Evolutionary conservation across 176 grass and related monocot genomes (phyloP).

Genomic region (Puccinellia tenuiflora): DNA sequence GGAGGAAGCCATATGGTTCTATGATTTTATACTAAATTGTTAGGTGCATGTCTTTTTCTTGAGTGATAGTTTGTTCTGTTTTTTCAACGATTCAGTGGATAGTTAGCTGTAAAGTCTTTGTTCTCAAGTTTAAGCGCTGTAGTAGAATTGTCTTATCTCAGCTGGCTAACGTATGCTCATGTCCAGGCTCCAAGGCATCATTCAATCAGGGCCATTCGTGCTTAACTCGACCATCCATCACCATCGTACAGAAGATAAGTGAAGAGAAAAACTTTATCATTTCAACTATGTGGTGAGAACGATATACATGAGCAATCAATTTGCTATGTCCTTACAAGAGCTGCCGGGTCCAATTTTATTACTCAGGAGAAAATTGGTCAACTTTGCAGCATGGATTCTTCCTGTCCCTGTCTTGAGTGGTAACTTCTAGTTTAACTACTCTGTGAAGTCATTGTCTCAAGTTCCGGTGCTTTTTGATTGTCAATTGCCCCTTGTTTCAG

Average conservation of each 20-base stretch:
- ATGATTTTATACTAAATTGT: neutral
- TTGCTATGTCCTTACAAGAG: neutral
- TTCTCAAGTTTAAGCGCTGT: neutral
- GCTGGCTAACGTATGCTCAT: neutral
- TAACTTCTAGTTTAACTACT: neutral
- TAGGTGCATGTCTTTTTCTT: neutral
- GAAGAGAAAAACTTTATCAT: neutral
- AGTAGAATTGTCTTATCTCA: neutral
- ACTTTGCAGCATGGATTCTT: neutral
- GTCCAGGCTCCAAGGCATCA: neutral
- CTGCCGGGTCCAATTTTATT: neutral
- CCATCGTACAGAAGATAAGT: neutral
- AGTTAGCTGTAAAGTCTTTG: neutral
- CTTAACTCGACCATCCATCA: neutral
- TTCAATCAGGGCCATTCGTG: neutral
- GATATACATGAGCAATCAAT: neutral
- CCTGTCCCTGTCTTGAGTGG: neutral
- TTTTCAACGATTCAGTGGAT: neutral
- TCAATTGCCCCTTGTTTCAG: neutral
- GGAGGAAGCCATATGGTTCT: neutral
- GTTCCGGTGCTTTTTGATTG: neutral
- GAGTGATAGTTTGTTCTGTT: neutral
- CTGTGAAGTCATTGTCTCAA: neutral
- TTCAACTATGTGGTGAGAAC: neutral
- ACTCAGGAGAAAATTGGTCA: neutral